Evolutionary conservation across 345 rosid species (phyloP).

Genomic region (Eucalyptus victrix): DNA sequence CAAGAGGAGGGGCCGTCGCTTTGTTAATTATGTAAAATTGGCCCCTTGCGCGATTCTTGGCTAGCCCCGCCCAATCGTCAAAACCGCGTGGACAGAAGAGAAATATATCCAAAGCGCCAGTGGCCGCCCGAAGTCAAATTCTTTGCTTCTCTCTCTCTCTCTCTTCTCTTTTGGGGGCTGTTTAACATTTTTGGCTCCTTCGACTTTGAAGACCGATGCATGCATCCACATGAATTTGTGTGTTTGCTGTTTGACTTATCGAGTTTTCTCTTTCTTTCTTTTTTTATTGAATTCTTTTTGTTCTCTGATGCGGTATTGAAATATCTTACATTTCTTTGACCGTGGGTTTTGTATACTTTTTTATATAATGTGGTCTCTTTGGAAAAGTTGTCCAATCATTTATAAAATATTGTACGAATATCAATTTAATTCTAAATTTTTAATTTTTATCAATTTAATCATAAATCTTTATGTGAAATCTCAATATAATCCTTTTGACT

Average conservation of each 20-base stretch:
- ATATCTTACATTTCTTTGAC: not conserved
- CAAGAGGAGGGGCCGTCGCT: not conserved
- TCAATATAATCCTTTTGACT: rapidly evolving
- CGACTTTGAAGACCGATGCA: not conserved
- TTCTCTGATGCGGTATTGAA: not conserved
- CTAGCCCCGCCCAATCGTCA: not conserved
- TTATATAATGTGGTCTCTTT: not conserved
- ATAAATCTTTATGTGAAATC: not conserved
- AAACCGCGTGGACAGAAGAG: too few relatives aligned
- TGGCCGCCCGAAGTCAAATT: not conserved
- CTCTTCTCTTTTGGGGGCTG: not conserved
- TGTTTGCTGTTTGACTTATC: not conserved
- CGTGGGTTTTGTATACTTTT: not conserved
- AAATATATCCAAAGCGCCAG: not conserved
- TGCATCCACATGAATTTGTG: not conserved
- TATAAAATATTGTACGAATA: rapidly evolving
- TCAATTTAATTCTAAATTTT: too few relatives aligned
- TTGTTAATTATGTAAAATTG: not conserved
- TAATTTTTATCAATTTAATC: too few relatives aligned
- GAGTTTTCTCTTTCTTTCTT: not conserved
- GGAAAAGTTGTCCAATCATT: not conserved
- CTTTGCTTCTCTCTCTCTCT: not conserved
- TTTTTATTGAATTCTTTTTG: not conserved
- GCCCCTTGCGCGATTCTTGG: not conserved
- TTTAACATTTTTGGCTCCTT: not conserved